A percentile compares a stretch with the other conserved stretches of the same genome.
These are phyloP conservation scores for Trametes sanguinea DNA, from an alignment of 768 basidiomycete genomes.

Conservation along the genomic window DNA sequence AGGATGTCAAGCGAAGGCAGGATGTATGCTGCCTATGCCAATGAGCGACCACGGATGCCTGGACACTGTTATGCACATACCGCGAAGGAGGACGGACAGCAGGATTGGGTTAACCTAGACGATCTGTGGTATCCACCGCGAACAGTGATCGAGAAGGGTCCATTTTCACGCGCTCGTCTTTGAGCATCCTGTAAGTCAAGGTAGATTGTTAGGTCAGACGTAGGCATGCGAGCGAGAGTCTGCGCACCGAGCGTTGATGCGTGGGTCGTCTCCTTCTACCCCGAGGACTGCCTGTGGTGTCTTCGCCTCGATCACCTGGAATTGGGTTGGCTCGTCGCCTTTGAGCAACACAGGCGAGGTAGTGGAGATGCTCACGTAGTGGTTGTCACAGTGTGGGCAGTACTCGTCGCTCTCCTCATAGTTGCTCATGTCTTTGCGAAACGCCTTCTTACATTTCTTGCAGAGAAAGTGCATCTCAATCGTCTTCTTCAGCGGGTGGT, in stretches of 20 bases:
- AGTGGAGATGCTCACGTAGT: slow-evolving; percentile 67
- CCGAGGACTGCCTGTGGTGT: slow-evolving; percentile 82
- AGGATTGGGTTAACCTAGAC: slow-evolving; percentile 35
- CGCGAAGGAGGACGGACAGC: not conserved
- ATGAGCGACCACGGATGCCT: no score
- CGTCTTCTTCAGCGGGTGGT: slow-evolving; percentile 72
- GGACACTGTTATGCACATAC: not conserved
- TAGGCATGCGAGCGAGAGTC: not conserved
- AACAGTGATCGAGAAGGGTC: slow-evolving; percentile 53
- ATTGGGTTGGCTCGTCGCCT: not conserved
- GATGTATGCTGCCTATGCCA: no score
- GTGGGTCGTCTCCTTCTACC: slow-evolving; percentile 89
- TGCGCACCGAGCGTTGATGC: slow-evolving; percentile 81
- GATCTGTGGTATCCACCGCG: slow-evolving; percentile 47
- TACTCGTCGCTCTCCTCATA: slow-evolving; percentile 99
- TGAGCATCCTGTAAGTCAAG: slow-evolving; percentile 67
- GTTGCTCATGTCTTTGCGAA: slow-evolving; percentile 88
- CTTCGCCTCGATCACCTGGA: slow-evolving; percentile 89
- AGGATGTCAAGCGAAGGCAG: no score
- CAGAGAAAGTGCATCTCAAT: slow-evolving; percentile 84
- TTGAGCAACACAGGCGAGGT: not conserved
- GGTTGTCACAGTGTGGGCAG: slow-evolving; percentile 98
- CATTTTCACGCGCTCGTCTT: slow-evolving; percentile 77
- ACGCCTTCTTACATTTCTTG: slow-evolving; percentile 94
- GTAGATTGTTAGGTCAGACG: not conserved